These are phyloP conservation scores for Oryza coarctata DNA, from an alignment of 176 grass and related monocot genomes.

Conservation along the genomic window DNA sequence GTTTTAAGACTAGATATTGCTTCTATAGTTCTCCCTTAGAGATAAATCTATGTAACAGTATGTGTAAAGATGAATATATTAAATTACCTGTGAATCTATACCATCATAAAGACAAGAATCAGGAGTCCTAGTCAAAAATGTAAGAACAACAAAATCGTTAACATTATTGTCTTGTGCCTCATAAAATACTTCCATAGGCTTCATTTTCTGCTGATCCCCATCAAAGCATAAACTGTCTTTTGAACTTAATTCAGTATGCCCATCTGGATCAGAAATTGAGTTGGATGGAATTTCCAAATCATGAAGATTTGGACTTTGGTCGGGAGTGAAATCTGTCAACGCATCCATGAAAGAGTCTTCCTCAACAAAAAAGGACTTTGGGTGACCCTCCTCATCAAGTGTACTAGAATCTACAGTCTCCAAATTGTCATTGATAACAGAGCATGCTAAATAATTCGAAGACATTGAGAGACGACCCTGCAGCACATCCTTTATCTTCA, in stretches of 20 bases:
- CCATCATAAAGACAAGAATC: constrained; percentile 92
- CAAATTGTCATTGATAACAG: constrained; percentile 71
- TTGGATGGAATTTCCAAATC: constrained; percentile 43
- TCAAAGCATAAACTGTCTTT: constrained; percentile 36
- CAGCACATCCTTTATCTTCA: constrained; percentile 88
- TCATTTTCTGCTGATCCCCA: constrained; percentile 44
- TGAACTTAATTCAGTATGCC: constrained; percentile 23
- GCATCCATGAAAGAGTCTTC: constrained; percentile 96
- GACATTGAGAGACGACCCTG: constrained; percentile 57
- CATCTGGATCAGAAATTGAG: constrained; percentile 28
- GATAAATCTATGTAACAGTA: neutral
- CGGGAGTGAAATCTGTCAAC: constrained; percentile 68
- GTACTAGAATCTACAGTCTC: constrained; percentile 35
- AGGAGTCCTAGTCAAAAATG: constrained; percentile 70
- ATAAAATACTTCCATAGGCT: constrained; percentile 68
- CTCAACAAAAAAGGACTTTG: constrained; percentile 51
- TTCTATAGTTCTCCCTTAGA: neutral
- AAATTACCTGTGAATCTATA: constrained; percentile 87
- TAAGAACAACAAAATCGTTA: constrained; percentile 85
- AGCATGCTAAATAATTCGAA: constrained; percentile 76
- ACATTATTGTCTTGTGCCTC: constrained; percentile 79
- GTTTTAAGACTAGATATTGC: neutral
- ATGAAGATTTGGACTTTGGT: constrained; percentile 46
- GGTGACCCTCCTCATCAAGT: constrained; percentile 46
- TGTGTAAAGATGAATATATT: neutral